phyloP scores from a whole-genome alignment of 805 yeast genomes.

The Osmozyma mogii region DNA sequence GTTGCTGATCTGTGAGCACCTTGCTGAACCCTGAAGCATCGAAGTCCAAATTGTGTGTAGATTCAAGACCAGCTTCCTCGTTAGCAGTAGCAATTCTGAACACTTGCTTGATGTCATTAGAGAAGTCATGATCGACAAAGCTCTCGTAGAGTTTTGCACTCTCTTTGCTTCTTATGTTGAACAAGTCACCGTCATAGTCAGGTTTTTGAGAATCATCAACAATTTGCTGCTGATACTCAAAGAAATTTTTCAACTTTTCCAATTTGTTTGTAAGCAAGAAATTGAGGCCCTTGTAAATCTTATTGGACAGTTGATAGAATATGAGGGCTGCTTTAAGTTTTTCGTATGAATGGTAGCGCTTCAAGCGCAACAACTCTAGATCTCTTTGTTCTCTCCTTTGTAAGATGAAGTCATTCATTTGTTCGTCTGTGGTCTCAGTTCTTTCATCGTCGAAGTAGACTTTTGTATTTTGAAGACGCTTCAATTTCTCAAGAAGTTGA shows the following conservation, averaged over 20 bases:
- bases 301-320: slow-evolving; percentile 32
- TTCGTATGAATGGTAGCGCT: slow-evolving; percentile 25
- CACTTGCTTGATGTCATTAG: slow-evolving; percentile 21
- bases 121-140: slow-evolving; percentile 21
- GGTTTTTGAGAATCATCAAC: slow-evolving; percentile 16
- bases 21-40: slow-evolving; percentile 8
- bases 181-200: slow-evolving; percentile 10
- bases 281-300: slow-evolving; percentile 25
- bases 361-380: slow-evolving; percentile 25
- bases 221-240: slow-evolving; percentile 25
- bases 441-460: slow-evolving; percentile 15
- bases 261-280: slow-evolving; percentile 24
- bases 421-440: slow-evolving; percentile 18
- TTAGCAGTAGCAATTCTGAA: slow-evolving; percentile 11
- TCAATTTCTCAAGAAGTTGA: slow-evolving; percentile 18
- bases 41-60: slow-evolving; percentile 3
- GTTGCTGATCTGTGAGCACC: slow-evolving; percentile 7
- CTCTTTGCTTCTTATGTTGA: slow-evolving; percentile 14
- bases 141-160: slow-evolving; percentile 21
- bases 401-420: slow-evolving; percentile 15
- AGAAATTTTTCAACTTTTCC: slow-evolving; percentile 30
- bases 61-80: slow-evolving; percentile 7
- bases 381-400: slow-evolving; percentile 21
- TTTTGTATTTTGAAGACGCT: slow-evolving; percentile 18
- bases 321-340: slow-evolving; percentile 20